These are phyloP conservation scores for Macadamia tetraphylla DNA, from an alignment of 164 flowering plant genomes.

Conservation along the genomic window DNA sequence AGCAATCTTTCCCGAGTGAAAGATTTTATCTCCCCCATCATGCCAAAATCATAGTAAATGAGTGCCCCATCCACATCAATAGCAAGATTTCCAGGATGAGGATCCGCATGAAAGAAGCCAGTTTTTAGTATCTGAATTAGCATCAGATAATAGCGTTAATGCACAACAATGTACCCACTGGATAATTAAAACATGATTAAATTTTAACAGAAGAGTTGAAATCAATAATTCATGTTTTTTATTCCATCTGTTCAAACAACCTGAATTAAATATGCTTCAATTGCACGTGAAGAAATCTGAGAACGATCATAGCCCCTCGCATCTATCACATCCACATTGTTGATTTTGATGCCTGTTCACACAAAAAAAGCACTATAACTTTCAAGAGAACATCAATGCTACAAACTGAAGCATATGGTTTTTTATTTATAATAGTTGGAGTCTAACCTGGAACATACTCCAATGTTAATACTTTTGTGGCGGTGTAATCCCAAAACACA, in stretches of 20 bases:
- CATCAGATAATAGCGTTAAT: conserved; percentile 5
- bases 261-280: conserved; percentile 91
- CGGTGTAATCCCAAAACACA: conserved; percentile 92
- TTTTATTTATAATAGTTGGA: background rate
- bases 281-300: conserved; percentile 70
- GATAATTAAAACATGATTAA: no score
- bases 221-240: background rate
- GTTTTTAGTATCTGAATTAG: conserved; percentile 70
- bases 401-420: background rate
- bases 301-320: conserved; percentile 60
- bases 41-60: conserved; percentile 95
- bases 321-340: conserved; percentile 49
- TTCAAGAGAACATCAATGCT: background rate
- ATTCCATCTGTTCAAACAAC: conserved; percentile 21
- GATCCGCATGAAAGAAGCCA: conserved; percentile 98
- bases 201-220: no score
- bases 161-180: background rate
- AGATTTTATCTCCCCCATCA: conserved; percentile 96
- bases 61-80: conserved; percentile 76
- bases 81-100: conserved; percentile 98
- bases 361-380: conserved; percentile 9
- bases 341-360: conserved; percentile 78
- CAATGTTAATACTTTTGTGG: conserved; percentile 73
- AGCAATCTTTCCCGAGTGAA: conserved; percentile 78
- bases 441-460: conserved; percentile 51